phyloP scores from a whole-genome alignment of 1,284 basidiomycete species.

The Moniliophthora roreri region DNA sequence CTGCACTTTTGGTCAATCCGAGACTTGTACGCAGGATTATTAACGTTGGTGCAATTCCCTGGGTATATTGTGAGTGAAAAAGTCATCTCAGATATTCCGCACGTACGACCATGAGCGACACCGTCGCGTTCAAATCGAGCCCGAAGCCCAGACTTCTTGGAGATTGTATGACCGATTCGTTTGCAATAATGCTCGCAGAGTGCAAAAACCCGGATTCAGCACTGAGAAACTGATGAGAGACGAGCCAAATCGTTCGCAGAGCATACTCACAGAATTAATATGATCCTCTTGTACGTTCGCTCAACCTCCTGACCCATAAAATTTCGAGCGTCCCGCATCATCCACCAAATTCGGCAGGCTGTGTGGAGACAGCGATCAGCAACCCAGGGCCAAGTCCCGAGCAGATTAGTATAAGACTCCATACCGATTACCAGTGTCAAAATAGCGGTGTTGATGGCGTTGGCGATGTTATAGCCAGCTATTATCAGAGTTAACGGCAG shows the following conservation, averaged over 20 bases:
- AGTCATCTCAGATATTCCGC: too few species aligned
- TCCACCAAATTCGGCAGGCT: conserved; percentile 9
- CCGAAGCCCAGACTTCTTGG: neutral
- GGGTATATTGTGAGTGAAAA: too few species aligned
- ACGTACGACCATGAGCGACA: conserved; percentile 1
- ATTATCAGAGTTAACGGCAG: neutral
- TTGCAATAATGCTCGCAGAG: neutral
- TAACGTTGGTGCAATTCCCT: conserved; percentile 6
- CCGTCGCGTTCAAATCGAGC: neutral
- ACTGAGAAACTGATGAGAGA: neutral
- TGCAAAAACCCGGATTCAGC: conserved; percentile 3
- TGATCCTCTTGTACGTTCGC: neutral
- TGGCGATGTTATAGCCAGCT: neutral
- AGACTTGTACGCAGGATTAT: conserved; percentile 1
- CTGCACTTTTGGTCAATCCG: neutral
- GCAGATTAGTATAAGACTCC: too few species aligned
- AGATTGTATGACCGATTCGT: neutral
- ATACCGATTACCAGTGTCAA: conserved; percentile 2
- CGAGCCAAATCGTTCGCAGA: too few species aligned
- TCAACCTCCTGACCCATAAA: neutral
- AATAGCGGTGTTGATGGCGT: neutral
- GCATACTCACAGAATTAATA: conserved; percentile 1
- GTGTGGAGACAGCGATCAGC: neutral
- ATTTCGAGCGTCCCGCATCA: neutral
- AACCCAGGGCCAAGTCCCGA: neutral